Evolutionary conservation across 2,329 filamentous ascomycete species (phyloP).

Genomic region (Fusarium paranaense): DNA sequence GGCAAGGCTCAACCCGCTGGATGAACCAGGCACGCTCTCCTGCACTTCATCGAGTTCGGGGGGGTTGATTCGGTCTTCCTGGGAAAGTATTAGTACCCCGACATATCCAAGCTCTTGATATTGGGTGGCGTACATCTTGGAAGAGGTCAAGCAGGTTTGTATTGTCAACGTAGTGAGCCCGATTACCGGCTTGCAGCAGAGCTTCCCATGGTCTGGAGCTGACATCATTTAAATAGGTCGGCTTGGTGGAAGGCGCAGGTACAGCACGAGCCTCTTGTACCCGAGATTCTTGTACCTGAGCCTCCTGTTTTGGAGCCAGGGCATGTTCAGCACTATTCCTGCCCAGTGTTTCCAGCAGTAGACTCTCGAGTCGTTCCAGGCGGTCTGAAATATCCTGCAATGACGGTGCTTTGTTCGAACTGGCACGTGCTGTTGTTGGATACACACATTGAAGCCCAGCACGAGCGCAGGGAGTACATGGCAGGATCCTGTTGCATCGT

Average conservation of each 20-base stretch:
- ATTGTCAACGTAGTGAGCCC: slow-evolving; percentile 20
- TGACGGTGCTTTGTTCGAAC: slow-evolving; percentile 3
- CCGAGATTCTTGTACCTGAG: not conserved
- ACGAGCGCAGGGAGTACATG: slow-evolving; percentile 8
- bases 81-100: not conserved
- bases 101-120: not conserved
- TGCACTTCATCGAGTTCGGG: not conserved
- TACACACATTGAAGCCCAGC: not conserved
- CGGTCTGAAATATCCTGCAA: slow-evolving; percentile 12
- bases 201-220: slow-evolving; percentile 9
- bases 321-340: not conserved
- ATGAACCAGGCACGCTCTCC: not conserved
- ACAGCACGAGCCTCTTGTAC: not conserved
- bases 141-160: slow-evolving; percentile 17
- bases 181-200: slow-evolving; percentile 10
- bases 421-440: not conserved
- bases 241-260: not conserved
- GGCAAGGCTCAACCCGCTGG: slow-evolving; percentile 6
- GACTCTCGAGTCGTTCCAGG: slow-evolving; percentile 8
- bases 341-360: not conserved
- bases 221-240: not conserved
- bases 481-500: slow-evolving; percentile 11
- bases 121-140: slow-evolving; percentile 9
- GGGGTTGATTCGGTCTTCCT: not conserved
- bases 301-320: not conserved